Evolutionary conservation across 768 basidiomycete species (phyloP).

Genomic region (Cystobasidium onofrii): DNA sequence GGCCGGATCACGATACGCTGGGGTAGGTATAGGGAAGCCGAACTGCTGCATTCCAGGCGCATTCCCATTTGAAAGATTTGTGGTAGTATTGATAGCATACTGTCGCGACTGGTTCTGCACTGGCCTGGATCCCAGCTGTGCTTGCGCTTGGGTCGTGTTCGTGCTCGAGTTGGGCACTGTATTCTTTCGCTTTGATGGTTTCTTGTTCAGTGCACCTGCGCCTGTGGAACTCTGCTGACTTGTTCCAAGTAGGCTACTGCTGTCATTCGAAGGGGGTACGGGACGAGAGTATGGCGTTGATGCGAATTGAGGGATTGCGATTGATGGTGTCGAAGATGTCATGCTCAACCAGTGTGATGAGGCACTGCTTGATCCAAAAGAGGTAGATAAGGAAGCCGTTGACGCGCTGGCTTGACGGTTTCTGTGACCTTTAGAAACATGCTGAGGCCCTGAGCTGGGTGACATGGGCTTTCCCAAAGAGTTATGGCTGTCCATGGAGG

Average conservation of each 20-base stretch:
- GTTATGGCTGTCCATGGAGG: background rate
- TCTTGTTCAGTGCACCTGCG: background rate
- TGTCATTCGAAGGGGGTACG: background rate
- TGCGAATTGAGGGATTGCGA: background rate
- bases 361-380: background rate
- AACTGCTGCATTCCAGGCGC: background rate
- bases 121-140: background rate
- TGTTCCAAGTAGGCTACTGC: background rate
- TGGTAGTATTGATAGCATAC: background rate
- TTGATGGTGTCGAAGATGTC: background rate
- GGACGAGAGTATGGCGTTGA: background rate
- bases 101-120: background rate
- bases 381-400: background rate
- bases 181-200: background rate
- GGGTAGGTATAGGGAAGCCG: background rate
- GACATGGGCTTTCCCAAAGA: background rate
- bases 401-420: background rate
- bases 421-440: background rate
- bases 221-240: background rate
- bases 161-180: background rate
- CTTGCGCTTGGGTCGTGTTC: background rate
- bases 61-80: background rate
- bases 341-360: slow-evolving; percentile 4
- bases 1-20: slow-evolving; percentile 3
- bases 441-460: background rate